Conservation (phyloP, 352 stramenopile genomes). For the Saprolegnia diclina region DNA sequence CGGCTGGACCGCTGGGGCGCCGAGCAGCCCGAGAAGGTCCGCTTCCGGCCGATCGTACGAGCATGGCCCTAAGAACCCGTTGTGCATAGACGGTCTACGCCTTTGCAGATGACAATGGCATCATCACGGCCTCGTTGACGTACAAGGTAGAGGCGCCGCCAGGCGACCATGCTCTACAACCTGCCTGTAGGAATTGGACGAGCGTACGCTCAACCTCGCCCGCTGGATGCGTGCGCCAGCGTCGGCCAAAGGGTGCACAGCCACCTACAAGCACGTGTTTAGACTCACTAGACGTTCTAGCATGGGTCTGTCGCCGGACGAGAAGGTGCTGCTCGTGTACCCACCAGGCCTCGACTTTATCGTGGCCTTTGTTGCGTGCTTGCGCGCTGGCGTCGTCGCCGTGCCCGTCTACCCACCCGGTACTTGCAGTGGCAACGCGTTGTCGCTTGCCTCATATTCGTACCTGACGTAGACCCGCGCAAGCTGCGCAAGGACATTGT, state of each 20-base stretch:
- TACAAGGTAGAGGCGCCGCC: constrained; percentile 37
- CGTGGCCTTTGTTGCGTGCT: constrained; percentile 94
- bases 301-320: constrained; percentile 52
- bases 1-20: constrained; percentile 7
- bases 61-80: too few relatives aligned
- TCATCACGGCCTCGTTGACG: constrained; percentile 44
- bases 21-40: constrained; percentile 13
- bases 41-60: background rate
- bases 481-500: constrained; percentile 93
- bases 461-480: constrained; percentile 90
- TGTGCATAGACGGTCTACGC: constrained; percentile 57
- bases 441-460: too few relatives aligned
- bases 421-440: too few relatives aligned
- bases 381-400: constrained; percentile 89
- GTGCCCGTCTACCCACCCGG: constrained; percentile 87
- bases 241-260: constrained; percentile 49
- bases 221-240: constrained; percentile 46
- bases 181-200: constrained; percentile 51
- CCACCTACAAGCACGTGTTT: background rate
- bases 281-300: constrained; percentile 34
- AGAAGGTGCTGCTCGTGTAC: constrained; percentile 94
- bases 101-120: constrained; percentile 68
- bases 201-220: constrained; percentile 60
- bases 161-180: background rate
- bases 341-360: constrained; percentile 97